phyloP scores from a whole-genome alignment of 441 rosid genomes.

The Eutrema salsugineum region DNA sequence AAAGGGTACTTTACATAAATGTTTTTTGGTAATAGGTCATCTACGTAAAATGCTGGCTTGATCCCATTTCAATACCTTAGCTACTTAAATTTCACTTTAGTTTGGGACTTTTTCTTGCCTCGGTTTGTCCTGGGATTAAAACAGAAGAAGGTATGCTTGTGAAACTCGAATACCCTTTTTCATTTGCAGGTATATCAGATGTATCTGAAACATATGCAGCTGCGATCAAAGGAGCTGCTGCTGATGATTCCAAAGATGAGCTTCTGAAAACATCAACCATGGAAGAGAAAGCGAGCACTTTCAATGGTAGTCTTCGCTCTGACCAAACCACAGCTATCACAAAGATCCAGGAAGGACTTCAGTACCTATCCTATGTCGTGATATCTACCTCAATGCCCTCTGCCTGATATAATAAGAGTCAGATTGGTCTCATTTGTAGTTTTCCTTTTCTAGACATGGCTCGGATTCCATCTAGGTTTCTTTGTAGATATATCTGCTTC shows the following conservation, averaged over 20 bases:
- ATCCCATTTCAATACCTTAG: neutral
- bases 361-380: conserved; percentile 65
- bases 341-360: conserved; percentile 87
- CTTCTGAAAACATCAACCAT: conserved; percentile 43
- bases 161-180: neutral
- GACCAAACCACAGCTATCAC: conserved; percentile 59
- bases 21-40: neutral
- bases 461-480: neutral
- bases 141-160: neutral
- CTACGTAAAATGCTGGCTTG: neutral
- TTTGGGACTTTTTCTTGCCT: neutral
- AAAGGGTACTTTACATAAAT: neutral
- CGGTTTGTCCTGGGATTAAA: neutral
- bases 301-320: conserved; percentile 58
- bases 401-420: conserved; percentile 42
- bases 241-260: conserved; percentile 53
- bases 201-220: conserved; percentile 78
- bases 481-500: conserved; percentile 23
- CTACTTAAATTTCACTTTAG: neutral
- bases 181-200: conserved; percentile 76
- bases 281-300: conserved; percentile 63
- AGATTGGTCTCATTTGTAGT: neutral
- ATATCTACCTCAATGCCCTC: conserved; percentile 70
- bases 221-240: conserved; percentile 55
- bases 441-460: neutral